Conservation (phyloP, 768 basidiomycete genomes). For the Saitozyma sp. region DNA sequence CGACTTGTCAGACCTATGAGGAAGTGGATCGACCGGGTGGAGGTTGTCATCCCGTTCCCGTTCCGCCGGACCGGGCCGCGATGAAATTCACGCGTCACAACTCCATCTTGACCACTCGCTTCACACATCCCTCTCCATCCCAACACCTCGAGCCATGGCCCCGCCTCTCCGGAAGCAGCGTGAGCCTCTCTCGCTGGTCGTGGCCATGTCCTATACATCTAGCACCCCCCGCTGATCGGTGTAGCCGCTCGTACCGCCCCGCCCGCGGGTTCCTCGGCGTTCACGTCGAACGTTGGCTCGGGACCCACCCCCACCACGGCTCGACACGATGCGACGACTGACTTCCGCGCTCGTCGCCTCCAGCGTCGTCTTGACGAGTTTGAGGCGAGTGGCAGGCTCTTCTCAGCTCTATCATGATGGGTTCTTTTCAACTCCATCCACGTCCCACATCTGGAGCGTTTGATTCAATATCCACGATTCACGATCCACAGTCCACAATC, state of each 20-base stretch:
- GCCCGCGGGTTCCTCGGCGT: background rate
- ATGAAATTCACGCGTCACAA: too few species aligned
- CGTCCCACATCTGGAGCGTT: too few species aligned
- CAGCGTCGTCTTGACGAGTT: slow-evolving; percentile 43
- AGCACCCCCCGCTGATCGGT: too few species aligned
- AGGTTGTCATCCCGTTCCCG: too few species aligned
- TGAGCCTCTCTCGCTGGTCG: slow-evolving; percentile 5
- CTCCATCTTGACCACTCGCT: too few species aligned
- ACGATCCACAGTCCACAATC: too few species aligned
- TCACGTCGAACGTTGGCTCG: background rate
- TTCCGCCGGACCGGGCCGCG: too few species aligned
- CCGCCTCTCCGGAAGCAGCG: slow-evolving; percentile 30
- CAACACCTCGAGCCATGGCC: slow-evolving; percentile 14
- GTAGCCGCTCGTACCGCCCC: background rate
- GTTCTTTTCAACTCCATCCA: too few species aligned
- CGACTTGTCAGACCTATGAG: too few species aligned
- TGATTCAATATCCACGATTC: too few species aligned
- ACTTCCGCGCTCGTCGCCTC: slow-evolving; percentile 39
- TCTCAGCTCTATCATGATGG: background rate
- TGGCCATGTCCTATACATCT: background rate
- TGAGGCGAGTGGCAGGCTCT: slow-evolving; percentile 33
- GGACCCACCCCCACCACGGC: background rate
- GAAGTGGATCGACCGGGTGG: too few species aligned
- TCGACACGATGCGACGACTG: slow-evolving; percentile 33
- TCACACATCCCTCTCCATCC: background rate